A percentile compares a stretch with the other conserved stretches of the same genome.
Conservation (phyloP, 495 filamentous ascomycete genomes). For the Letharia lupina region DNA sequence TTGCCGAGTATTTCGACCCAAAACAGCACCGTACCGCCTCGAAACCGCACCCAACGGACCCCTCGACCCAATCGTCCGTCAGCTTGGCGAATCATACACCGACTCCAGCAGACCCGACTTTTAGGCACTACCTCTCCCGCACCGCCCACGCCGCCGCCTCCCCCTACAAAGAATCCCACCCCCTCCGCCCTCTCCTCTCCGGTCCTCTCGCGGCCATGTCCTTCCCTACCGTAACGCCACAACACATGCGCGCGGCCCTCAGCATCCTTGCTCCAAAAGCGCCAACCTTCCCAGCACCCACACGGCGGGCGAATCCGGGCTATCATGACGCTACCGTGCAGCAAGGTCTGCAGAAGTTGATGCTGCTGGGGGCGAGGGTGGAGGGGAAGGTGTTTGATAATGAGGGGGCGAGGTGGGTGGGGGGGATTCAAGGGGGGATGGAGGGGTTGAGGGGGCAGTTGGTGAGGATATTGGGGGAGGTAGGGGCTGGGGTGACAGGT, state of each 20-base stretch:
- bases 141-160: conserved; percentile 54
- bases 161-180: conserved; percentile 46
- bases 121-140: conserved; percentile 69
- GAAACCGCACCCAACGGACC: conserved; percentile 25
- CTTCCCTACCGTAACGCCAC: conserved; percentile 75
- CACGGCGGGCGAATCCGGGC: conserved; percentile 61
- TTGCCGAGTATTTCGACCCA: conserved; percentile 81
- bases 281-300: conserved; percentile 67
- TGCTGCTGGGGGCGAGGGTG: conserved; percentile 76
- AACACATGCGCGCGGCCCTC: conserved; percentile 69
- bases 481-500: conserved; percentile 63
- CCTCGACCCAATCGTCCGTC: conserved; percentile 28
- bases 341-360: conserved; percentile 72
- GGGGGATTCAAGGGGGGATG: conserved; percentile 71
- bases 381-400: conserved; percentile 75
- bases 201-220: conserved; percentile 72
- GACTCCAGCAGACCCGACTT: conserved; percentile 33
- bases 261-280: conserved; percentile 63
- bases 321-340: conserved; percentile 73
- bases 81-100: conserved; percentile 24
- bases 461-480: conserved; percentile 63
- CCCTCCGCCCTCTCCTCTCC: conserved; percentile 66
- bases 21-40: conserved; percentile 20
- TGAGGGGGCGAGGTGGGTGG: conserved; percentile 73
- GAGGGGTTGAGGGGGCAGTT: conserved; percentile 77